Evolutionary conservation across 2,329 filamentous ascomycete species (phyloP).

Genomic region (Gnomoniopsis sp.): DNA sequence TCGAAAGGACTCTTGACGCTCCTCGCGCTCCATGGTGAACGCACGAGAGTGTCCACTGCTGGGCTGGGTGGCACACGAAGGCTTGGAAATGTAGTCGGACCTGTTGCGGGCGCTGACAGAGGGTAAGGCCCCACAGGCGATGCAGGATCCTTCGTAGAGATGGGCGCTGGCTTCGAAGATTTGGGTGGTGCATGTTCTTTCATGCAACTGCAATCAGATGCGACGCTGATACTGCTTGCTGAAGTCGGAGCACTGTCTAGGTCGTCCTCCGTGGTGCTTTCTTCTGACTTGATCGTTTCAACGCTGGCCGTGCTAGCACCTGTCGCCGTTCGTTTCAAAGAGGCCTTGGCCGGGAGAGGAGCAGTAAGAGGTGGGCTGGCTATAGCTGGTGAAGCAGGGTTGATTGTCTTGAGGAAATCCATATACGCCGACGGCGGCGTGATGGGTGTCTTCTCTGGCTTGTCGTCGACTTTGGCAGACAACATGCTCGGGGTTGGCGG

Average conservation of each 20-base stretch:
- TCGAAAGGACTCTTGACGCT: conserved; percentile 70
- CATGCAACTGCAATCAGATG: conserved; percentile 55
- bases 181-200: conserved; percentile 46
- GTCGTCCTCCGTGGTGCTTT: conserved; percentile 20
- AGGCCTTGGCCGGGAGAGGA: conserved; percentile 26
- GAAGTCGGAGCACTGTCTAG: conserved; percentile 50
- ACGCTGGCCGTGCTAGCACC: conserved; percentile 26
- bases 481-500: conserved; percentile 18
- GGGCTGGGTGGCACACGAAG: conserved; percentile 78
- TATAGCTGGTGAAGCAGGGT: conserved; percentile 63
- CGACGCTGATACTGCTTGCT: conserved; percentile 44
- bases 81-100: conserved; percentile 59
- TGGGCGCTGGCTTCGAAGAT: conserved; percentile 37
- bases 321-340: conserved; percentile 25
- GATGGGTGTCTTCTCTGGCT: conserved; percentile 75
- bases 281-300: conserved; percentile 33
- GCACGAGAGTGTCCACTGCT: conserved; percentile 63
- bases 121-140: conserved; percentile 39
- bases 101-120: conserved; percentile 57
- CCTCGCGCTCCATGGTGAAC: conserved; percentile 72
- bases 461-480: conserved; percentile 57
- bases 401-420: conserved; percentile 86
- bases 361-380: conserved; percentile 40
- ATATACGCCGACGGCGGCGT: conserved; percentile 87
- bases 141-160: conserved; percentile 16